phyloP scores from a whole-genome alignment of 2,329 filamentous ascomycete species.

The Claviceps fusiformis region DNA sequence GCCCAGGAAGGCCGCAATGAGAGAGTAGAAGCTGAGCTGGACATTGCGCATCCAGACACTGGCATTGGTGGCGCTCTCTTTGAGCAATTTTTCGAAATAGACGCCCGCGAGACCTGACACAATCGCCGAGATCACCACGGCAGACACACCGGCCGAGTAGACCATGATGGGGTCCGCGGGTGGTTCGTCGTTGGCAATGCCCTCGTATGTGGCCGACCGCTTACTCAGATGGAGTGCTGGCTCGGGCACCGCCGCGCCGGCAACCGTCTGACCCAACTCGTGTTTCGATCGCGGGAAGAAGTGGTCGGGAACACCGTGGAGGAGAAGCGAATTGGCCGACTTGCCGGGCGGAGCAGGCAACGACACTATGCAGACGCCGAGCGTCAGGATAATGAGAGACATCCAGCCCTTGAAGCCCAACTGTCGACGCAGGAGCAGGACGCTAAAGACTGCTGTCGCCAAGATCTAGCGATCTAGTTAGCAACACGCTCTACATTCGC shows the following conservation, averaged over 20 bases:
- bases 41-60: constrained; percentile 92
- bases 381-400: constrained; percentile 62
- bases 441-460: constrained; percentile 76
- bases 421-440: constrained; percentile 57
- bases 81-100: constrained; percentile 83
- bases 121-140: constrained; percentile 64
- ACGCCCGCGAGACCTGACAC: constrained; percentile 78
- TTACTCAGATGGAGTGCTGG: constrained; percentile 25
- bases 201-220: constrained; percentile 81
- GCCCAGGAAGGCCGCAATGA: constrained; percentile 77
- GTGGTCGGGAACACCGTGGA: constrained; percentile 50
- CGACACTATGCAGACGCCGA: constrained; percentile 76
- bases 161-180: constrained; percentile 49
- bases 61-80: constrained; percentile 60
- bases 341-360: constrained; percentile 48
- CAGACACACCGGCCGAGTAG: constrained; percentile 61
- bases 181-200: constrained; percentile 52
- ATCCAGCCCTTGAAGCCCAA: constrained; percentile 67
- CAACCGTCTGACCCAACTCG: constrained; percentile 48
- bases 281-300: constrained; percentile 71
- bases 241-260: constrained; percentile 9
- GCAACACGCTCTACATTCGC: not conserved
- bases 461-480: constrained; percentile 44
- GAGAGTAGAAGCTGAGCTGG: constrained; percentile 84
- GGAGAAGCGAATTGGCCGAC: constrained; percentile 41